Evolutionary conservation across 305 asterid genomes (phyloP).

Genomic region (Solanum hybrid): DNA sequence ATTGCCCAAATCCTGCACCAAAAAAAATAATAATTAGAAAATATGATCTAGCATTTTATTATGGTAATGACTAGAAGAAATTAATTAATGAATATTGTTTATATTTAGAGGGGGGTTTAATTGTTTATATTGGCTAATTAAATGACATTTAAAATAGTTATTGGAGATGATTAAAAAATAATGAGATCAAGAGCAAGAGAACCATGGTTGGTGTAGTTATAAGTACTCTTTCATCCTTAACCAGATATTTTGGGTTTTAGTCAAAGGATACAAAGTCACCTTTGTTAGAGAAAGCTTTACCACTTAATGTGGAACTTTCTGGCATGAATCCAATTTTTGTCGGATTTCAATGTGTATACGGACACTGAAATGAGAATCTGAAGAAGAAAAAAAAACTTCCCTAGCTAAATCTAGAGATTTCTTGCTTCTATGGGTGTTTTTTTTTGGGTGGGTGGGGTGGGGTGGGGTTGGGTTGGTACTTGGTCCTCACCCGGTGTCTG

Average conservation of each 20-base stretch:
- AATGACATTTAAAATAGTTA: neutral
- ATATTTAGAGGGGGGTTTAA: neutral
- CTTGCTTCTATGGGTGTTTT: neutral
- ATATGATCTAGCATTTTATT: neutral
- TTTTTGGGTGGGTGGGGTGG: neutral
- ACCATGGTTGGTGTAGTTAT: neutral
- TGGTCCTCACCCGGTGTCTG: neutral
- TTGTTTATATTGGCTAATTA: neutral
- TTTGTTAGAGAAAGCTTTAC: neutral
- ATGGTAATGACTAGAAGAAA: neutral
- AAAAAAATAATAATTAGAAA: too few relatives aligned
- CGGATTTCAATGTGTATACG: neutral
- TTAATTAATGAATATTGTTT: neutral
- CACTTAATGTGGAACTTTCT: neutral
- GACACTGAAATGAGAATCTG: neutral
- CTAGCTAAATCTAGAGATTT: neutral
- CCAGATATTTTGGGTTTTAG: neutral
- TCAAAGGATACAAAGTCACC: accelerated
- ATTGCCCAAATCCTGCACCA: slow-evolving; percentile 24
- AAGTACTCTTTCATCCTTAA: neutral
- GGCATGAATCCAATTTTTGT: neutral
- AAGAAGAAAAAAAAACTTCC: neutral
- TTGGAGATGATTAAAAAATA: neutral
- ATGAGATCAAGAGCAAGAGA: neutral
- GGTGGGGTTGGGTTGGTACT: neutral